Evolutionary conservation across 2,329 filamentous ascomycete genomes (phyloP).

Genomic region (Zymoseptoria ardabiliae): DNA sequence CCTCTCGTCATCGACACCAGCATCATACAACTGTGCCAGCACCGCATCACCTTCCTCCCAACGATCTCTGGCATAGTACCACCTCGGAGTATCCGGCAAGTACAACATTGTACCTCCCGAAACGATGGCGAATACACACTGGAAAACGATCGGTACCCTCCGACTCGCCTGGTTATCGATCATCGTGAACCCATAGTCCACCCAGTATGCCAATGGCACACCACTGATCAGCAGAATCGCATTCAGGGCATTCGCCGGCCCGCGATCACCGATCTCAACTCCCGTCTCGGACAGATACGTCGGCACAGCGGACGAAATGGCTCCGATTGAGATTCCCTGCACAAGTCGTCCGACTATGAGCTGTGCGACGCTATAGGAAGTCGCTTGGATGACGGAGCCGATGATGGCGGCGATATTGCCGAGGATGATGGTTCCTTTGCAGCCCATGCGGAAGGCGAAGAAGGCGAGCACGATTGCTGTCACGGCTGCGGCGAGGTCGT

Average conservation of each 20-base stretch:
- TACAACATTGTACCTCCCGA: slow-evolving; percentile 17
- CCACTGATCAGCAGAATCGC: slow-evolving; percentile 9
- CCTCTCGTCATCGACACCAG: not conserved
- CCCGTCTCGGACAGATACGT: slow-evolving; percentile 36
- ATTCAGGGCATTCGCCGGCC: slow-evolving; percentile 9
- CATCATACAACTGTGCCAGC: slow-evolving; percentile 8
- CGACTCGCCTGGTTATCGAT: slow-evolving; percentile 5
- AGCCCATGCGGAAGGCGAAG: slow-evolving; percentile 41
- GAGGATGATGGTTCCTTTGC: slow-evolving; percentile 40
- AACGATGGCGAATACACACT: slow-evolving; percentile 13
- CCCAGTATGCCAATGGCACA: slow-evolving; percentile 12
- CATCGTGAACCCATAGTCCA: slow-evolving; percentile 11
- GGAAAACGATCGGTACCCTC: slow-evolving; percentile 11
- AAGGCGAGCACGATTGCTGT: slow-evolving; percentile 36
- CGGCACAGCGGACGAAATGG: slow-evolving; percentile 28
- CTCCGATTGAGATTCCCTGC: slow-evolving; percentile 41
- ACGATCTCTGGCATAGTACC: slow-evolving; percentile 10
- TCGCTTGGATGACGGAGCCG: slow-evolving; percentile 34
- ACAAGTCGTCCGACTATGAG: slow-evolving; percentile 45
- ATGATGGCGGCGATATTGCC: slow-evolving; percentile 43
- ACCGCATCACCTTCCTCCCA: slow-evolving; percentile 9
- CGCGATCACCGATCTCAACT: slow-evolving; percentile 11
- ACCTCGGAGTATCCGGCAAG: slow-evolving; percentile 12
- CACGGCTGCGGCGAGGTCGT: slow-evolving; percentile 37
- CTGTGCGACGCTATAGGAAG: slow-evolving; percentile 29